These are phyloP conservation scores for Detonula confervacea DNA, from an alignment of 352 stramenopile genomes.

Conservation along the genomic window DNA sequence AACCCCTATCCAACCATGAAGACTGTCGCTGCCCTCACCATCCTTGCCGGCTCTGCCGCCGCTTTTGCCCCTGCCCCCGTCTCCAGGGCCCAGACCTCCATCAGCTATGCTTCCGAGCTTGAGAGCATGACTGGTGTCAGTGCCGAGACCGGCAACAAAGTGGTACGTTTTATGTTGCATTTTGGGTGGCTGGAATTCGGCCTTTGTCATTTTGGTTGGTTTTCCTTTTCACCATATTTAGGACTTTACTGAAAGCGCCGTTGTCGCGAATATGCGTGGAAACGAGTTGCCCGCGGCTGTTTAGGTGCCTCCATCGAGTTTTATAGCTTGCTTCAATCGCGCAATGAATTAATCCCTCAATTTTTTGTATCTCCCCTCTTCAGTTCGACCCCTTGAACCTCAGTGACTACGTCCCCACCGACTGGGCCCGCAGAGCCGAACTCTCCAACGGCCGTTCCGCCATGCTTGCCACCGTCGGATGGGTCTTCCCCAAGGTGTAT, in stretches of 20 bases:
- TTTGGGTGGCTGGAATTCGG: no score
- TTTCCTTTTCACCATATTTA: neutral
- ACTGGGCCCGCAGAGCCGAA: slow-evolving; percentile 79
- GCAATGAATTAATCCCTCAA: no score
- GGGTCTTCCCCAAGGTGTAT: slow-evolving; percentile 77
- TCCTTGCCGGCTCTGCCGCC: slow-evolving; percentile 55
- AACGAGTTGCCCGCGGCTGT: no score
- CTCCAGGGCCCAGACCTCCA: slow-evolving; percentile 27
- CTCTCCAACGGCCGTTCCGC: slow-evolving; percentile 85
- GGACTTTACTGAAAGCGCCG: no score
- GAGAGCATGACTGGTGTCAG: slow-evolving; percentile 55
- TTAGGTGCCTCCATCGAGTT: no score
- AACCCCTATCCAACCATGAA: no score
- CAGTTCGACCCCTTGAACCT: slow-evolving; percentile 82
- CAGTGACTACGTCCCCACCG: slow-evolving; percentile 72
- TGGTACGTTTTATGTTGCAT: slow-evolving; percentile 54
- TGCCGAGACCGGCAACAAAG: slow-evolving; percentile 63
- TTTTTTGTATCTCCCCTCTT: no score
- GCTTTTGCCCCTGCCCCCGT: slow-evolving; percentile 60
- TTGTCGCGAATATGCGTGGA: no score
- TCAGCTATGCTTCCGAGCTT: slow-evolving; percentile 58
- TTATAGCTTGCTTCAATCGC: no score
- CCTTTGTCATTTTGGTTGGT: slow-evolving; percentile 1
- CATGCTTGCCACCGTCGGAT: slow-evolving; percentile 85
- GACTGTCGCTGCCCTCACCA: slow-evolving; percentile 45